Conservation (phyloP, 176 grass and related monocot genomes). For the Oryza brachyantha region DNA sequence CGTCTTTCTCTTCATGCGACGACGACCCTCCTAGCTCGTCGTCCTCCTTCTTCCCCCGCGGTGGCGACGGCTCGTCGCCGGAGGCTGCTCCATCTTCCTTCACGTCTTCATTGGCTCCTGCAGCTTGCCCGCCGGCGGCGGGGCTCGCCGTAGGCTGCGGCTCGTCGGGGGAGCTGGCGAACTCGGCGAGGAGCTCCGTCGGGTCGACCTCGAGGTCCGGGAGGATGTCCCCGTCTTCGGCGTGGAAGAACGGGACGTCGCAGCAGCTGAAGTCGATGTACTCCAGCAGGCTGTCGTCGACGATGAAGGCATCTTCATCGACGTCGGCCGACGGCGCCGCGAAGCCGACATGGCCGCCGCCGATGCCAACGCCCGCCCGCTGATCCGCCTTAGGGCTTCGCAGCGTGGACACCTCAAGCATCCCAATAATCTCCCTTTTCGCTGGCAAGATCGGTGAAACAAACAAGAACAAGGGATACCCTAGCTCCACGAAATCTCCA, state of each 20-base stretch:
- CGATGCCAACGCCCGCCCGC: neutral
- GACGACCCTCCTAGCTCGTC: neutral
- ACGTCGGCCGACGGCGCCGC: neutral
- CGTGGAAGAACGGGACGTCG: constrained; percentile 49
- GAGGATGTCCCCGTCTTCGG: constrained; percentile 67
- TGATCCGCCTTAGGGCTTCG: constrained; percentile 48
- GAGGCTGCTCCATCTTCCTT: neutral
- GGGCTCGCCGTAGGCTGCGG: neutral
- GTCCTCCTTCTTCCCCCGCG: neutral
- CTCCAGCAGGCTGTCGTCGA: constrained; percentile 48
- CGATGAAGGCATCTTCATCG: constrained; percentile 31
- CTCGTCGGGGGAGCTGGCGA: constrained; percentile 22
- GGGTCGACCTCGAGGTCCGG: constrained; percentile 93
- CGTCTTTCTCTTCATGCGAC: neutral
- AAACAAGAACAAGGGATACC: neutral
- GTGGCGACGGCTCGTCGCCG: neutral
- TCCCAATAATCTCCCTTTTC: constrained; percentile 30
- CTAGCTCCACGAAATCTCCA: constrained; percentile 10
- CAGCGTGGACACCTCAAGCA: constrained; percentile 75
- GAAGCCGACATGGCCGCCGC: constrained; percentile 36
- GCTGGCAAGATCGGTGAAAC: constrained; percentile 16
- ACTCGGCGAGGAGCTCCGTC: constrained; percentile 70
- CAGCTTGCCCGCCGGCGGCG: neutral
- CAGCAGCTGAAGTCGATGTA: constrained; percentile 81
- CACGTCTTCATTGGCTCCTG: neutral